Base-by-base conservation (phyloP, 257 asterid species). In the Solanum piurae region DNA sequence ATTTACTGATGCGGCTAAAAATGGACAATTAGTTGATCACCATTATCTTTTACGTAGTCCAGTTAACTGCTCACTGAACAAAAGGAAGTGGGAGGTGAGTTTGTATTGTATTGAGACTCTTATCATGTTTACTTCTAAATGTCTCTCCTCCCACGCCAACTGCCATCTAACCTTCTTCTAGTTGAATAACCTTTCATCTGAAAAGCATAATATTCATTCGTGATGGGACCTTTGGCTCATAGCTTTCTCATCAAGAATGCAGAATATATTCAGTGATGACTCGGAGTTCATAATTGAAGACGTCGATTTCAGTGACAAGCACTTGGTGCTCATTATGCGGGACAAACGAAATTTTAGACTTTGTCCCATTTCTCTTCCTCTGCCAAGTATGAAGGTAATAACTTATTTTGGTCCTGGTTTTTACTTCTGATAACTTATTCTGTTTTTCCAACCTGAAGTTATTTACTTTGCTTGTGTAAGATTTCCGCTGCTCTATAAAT, bases 81-180 rank as follows among this genome's bases (percentile, higher is more conserved):
- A 88, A 42, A 92, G 94, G 87, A 94, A 91, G 86, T 97, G 99
- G 99, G 96, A 96, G 98, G 99, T 97, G 89, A 87, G 92, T 88
- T 77, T 88, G 25, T 86, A 87, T 71, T 72, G 85, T 44, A 42
- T 44, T 44, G 66, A 36, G 40, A 44, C 38, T 42, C 49, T 77
- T 77, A 42, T 9, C 36, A 42, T 40, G 37, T 77, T 77, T 40
- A 76, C n/a, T 79, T 46, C 66, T 79, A 29, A 44, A 46, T 27
- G 64, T 27, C 36, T 7, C 60, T 25, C 14, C 55, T 14, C 55
- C 31, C 46, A 9, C 1, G 1, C 37, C 84, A 18, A 34, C 80
- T 25, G 36, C 14, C 85, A 29, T 29, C 20, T 44, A 27, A 5
- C 66, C 66, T 80, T 80, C 29, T 29, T 37, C 27, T 79, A 9